Conservation (phyloP, 495 filamentous ascomycete species). For the Lasiosphaeria hispida region DNA sequence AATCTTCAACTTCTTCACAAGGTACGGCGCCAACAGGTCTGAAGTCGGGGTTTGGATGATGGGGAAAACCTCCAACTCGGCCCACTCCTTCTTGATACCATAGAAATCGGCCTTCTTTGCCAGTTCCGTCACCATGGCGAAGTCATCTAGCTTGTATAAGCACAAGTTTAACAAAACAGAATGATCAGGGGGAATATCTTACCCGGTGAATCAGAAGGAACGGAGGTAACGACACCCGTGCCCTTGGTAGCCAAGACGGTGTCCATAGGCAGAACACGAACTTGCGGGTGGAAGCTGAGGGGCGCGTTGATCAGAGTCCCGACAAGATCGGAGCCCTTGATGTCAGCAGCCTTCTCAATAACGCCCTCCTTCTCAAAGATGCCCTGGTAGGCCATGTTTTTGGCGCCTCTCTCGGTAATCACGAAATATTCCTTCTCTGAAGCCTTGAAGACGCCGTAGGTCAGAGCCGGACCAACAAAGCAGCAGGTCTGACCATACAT, state of each 20-base stretch:
- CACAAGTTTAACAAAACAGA: too few species aligned
- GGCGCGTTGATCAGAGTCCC: conserved; percentile 86
- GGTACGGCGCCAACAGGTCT: conserved; percentile 73
- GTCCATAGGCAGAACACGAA: conserved; percentile 93
- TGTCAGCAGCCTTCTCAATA: conserved; percentile 68
- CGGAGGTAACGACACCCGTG: conserved; percentile 92
- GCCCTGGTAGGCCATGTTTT: conserved; percentile 95
- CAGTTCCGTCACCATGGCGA: conserved; percentile 81
- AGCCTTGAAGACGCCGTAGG: conserved; percentile 86
- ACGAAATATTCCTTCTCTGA: conserved; percentile 82
- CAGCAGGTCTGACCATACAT: conserved; percentile 98
- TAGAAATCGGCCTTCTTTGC: conserved; percentile 98
- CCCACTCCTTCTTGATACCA: conserved; percentile 96
- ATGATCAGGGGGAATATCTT: not conserved
- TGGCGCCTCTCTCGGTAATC: conserved; percentile 79
- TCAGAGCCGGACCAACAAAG: conserved; percentile 72
- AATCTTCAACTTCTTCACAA: conserved; percentile 94
- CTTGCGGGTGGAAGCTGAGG: conserved; percentile 79
- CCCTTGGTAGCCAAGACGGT: conserved; percentile 87
- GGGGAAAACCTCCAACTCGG: conserved; percentile 77
- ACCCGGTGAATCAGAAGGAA: conserved; percentile 84
- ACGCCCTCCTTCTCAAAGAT: conserved; percentile 73
- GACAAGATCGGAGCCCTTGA: conserved; percentile 75
- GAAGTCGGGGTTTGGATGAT: conserved; percentile 91
- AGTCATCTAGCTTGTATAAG: conserved; percentile 61